These are phyloP conservation scores for Beauveria australis DNA, from an alignment of 2,329 filamentous ascomycete genomes.

Conservation along the genomic window DNA sequence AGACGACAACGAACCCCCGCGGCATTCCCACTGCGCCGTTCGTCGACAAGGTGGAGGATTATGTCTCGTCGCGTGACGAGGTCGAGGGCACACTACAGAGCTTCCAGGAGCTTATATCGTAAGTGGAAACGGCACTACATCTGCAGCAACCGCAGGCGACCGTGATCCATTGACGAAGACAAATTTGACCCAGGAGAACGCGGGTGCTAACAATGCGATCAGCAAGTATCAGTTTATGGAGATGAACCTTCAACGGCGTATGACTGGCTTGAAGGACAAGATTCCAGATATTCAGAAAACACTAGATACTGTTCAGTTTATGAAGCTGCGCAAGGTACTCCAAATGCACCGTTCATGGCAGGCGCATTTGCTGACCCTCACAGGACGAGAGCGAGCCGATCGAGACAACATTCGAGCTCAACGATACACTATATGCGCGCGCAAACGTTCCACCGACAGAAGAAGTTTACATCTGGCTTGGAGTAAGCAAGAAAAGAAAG, in stretches of 20 bases:
- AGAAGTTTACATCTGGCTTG: slow-evolving; percentile 97
- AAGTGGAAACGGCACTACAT: slow-evolving; percentile 23
- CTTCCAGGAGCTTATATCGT: slow-evolving; percentile 94
- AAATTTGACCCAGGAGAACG: background rate
- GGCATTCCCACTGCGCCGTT: slow-evolving; percentile 80
- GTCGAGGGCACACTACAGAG: slow-evolving; percentile 73
- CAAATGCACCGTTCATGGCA: too few species aligned
- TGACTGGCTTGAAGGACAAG: slow-evolving; percentile 79
- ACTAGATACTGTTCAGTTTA: slow-evolving; percentile 78
- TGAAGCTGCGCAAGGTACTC: slow-evolving; percentile 64
- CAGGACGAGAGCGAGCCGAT: slow-evolving; percentile 58
- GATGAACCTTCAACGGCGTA: slow-evolving; percentile 77
- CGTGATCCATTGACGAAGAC: background rate
- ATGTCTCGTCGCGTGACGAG: slow-evolving; percentile 68
- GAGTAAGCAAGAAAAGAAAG: slow-evolving; percentile 40
- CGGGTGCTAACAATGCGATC: slow-evolving; percentile 14
- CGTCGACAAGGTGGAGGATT: slow-evolving; percentile 83
- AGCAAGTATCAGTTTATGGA: slow-evolving; percentile 99
- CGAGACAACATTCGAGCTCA: slow-evolving; percentile 90
- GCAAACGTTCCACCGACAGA: slow-evolving; percentile 74
- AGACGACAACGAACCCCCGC: slow-evolving; percentile 62
- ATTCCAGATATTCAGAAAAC: slow-evolving; percentile 97
- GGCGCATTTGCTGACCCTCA: slow-evolving; percentile 14
- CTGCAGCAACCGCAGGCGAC: background rate
- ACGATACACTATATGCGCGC: slow-evolving; percentile 90